A percentile compares a stretch with the other conserved stretches of the same genome.
These are phyloP conservation scores for Cenchrus americanus DNA, from an alignment of 176 grass and related monocot genomes.

Conservation along the genomic window DNA sequence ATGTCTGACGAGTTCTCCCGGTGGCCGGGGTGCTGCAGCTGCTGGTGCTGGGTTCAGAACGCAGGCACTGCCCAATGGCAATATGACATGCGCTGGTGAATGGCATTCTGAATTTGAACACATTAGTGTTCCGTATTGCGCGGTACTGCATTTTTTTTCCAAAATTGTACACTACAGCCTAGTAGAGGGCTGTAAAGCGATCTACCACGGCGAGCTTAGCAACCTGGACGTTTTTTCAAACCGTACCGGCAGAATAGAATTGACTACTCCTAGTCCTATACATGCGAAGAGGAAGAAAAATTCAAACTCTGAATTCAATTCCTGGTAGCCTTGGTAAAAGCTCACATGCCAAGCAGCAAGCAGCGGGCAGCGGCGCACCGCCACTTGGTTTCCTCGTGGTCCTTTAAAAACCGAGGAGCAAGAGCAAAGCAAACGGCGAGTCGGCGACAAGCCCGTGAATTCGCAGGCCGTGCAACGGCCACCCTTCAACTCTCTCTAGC, in stretches of 20 bases:
- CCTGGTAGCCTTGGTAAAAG: neutral
- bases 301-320: neutral
- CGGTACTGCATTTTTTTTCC: too few relatives aligned
- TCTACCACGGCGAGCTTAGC: neutral
- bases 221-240: neutral
- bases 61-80: neutral
- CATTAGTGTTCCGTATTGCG: too few relatives aligned
- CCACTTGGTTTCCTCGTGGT: neutral
- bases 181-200: neutral
- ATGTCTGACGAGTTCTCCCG: neutral
- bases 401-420: conserved; percentile 15
- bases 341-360: neutral
- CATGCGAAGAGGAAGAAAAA: neutral
- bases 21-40: too few relatives aligned
- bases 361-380: neutral
- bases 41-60: neutral
- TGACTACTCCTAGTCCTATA: neutral
- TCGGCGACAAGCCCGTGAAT: conserved; percentile 4
- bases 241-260: neutral
- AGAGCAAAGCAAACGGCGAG: neutral
- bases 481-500: neutral
- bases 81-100: neutral
- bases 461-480: neutral
- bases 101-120: neutral
- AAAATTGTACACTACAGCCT: too few relatives aligned